Evolutionary conservation across 2,329 filamentous ascomycete genomes (phyloP), one percentile per base, ranked within the genome.

Genomic region (Trichoderma oligosporum): DNA sequence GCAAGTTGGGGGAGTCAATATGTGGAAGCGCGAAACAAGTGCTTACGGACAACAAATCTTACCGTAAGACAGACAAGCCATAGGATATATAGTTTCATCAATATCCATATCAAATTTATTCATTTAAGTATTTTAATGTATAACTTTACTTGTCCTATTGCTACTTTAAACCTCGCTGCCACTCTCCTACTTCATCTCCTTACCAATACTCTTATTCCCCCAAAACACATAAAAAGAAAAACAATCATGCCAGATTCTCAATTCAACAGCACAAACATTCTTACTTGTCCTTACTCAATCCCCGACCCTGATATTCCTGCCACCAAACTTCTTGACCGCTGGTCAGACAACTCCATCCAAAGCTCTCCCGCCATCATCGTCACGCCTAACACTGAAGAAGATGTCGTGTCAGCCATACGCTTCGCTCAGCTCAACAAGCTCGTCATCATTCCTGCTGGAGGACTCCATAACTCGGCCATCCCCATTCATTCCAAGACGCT

Each of bases 401-500:
- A 74, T 48, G 59, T 74, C 0, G 44, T 63, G 0, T 48, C 61
- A 0, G 62, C 67, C 1, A 63, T 73, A 14, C 6, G 29, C 1
- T 63, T 68, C 1, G 71, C 71, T 1, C 62, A 56, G 3, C 22
- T 58, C 6, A 68, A 71, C n/a, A 59, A 58, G 0, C 66, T 74
- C 2, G 62, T 57, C 1, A 55, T 75, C 1, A 31, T 74, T 0
- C 56, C 66, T 0, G 63, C 60, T 1, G 64, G 65, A 2, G 73
- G 71, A 1, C 66, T 65, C 5, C 70, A 71, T 33, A 68, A 62
- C 1, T 58, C 67, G 0, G 73, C 71, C 51, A 63, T 73, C 0
- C 64, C 63, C 0, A 64, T 74, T 44, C 60, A 53, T 7, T 25
- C 62, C 2, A 60, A 61, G 5, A 67, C 67, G 0, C 41, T 74